A percentile compares a stretch with the other conserved stretches of the same genome.
Conservation (phyloP, 768 basidiomycete genomes). For the Lactarius psammicola region DNA sequence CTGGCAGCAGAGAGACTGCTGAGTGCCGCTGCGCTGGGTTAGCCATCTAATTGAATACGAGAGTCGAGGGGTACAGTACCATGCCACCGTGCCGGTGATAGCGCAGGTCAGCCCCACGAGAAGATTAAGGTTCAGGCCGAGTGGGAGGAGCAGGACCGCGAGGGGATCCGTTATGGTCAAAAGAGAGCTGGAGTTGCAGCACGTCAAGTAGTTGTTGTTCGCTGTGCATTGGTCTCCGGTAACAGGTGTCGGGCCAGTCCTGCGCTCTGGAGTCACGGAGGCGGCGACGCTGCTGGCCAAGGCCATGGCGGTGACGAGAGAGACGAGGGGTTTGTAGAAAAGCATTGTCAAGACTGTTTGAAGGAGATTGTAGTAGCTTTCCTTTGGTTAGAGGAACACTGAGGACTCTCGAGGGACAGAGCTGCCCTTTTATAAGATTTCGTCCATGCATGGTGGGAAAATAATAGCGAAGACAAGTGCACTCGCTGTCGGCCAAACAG, state of each 20-base stretch:
- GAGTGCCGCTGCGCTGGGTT: no score
- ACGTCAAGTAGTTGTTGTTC: no score
- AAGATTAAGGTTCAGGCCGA: neutral
- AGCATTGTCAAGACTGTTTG: neutral
- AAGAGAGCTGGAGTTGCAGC: no score
- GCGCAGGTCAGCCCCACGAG: neutral
- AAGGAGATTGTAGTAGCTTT: neutral
- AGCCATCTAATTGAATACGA: no score
- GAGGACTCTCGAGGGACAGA: neutral
- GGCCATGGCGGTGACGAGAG: neutral
- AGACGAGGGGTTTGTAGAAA: neutral
- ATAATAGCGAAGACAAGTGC: neutral
- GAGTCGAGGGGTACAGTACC: no score
- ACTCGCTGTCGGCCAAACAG: neutral
- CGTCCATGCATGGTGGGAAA: neutral
- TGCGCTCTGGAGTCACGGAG: neutral
- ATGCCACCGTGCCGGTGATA: neutral
- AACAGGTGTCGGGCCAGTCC: no score
- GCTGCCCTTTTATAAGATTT: slow-evolving; percentile 2
- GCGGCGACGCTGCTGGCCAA: neutral
- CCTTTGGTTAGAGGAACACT: neutral
- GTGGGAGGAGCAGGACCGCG: no score
- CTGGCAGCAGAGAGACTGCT: no score
- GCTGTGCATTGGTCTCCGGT: no score
- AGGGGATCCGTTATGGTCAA: no score